Conservation (phyloP, 805 yeast species). For the Candida quercuum region DNA sequence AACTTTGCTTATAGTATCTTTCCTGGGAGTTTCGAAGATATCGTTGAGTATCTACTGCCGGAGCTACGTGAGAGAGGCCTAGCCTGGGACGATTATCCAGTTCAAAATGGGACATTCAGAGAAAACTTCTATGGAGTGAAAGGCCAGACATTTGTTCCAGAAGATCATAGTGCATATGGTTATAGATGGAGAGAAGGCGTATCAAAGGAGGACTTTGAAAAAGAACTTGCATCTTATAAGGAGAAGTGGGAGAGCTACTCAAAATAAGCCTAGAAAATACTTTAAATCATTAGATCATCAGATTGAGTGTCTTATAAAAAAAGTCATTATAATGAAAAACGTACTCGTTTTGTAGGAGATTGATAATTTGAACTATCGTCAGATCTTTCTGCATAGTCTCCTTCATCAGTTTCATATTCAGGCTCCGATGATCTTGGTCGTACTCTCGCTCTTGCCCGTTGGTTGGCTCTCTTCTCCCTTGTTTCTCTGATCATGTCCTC, state of each 20-base stretch:
- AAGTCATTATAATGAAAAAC: too few relatives aligned
- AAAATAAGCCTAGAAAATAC: not conserved
- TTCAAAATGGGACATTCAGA: slow-evolving; percentile 8
- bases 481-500: slow-evolving; percentile 8
- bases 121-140: slow-evolving; percentile 7
- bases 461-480: slow-evolving; percentile 6
- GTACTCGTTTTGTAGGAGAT: slow-evolving; percentile 11
- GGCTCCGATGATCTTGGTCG: not conserved
- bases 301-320: too few relatives aligned
- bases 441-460: slow-evolving; percentile 4
- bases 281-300: not conserved
- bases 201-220: slow-evolving; percentile 7
- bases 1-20: slow-evolving; percentile 31
- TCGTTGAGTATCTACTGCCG: slow-evolving; percentile 31
- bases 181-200: slow-evolving; percentile 9
- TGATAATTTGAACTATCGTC: too few relatives aligned
- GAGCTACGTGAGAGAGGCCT: slow-evolving; percentile 29
- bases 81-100: slow-evolving; percentile 24
- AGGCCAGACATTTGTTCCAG: slow-evolving; percentile 9
- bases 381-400: too few relatives aligned
- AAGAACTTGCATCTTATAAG: not conserved
- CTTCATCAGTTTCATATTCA: not conserved
- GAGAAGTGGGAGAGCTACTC: not conserved
- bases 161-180: slow-evolving; percentile 8
- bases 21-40: slow-evolving; percentile 34